phyloP scores from a whole-genome alignment of 1,284 basidiomycete species.

The Trichosporon sp. region DNA sequence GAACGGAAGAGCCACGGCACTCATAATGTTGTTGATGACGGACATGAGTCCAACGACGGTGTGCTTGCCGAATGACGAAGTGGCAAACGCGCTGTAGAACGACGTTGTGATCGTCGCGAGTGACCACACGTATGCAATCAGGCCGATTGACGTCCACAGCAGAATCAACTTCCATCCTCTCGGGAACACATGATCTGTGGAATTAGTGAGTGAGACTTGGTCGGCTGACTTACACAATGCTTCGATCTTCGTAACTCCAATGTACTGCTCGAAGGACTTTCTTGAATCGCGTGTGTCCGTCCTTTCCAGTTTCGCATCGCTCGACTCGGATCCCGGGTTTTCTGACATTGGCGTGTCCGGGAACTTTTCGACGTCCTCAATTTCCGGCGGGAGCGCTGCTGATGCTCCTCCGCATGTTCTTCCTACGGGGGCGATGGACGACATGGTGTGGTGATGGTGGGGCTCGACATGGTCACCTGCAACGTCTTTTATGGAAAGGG shows the following conservation, averaged over 20 bases:
- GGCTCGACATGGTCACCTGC: neutral
- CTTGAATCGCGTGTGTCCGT: neutral
- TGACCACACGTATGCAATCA: constrained; percentile 30
- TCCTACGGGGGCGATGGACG: neutral
- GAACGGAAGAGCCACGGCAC: constrained; percentile 41
- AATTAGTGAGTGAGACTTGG: constrained; percentile 19
- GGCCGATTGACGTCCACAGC: constrained; percentile 31
- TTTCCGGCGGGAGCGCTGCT: neutral
- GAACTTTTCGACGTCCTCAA: neutral
- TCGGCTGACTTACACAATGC: constrained; percentile 30
- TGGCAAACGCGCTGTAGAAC: constrained; percentile 31
- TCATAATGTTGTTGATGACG: constrained; percentile 39
- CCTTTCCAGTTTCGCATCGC: neutral
- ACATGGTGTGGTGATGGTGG: neutral
- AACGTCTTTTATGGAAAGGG: neutral
- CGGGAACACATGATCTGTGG: constrained; percentile 31
- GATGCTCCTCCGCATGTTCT: neutral
- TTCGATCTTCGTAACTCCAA: constrained; percentile 42
- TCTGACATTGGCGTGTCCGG: no score
- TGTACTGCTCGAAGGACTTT: constrained; percentile 21
- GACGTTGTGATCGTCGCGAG: constrained; percentile 30
- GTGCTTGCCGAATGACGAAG: constrained; percentile 40
- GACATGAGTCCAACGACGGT: constrained; percentile 39
- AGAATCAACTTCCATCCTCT: constrained; percentile 23
- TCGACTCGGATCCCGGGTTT: neutral